Base-by-base conservation (phyloP, 106 monocot species). In the Xerophyta viscosa region DNA sequence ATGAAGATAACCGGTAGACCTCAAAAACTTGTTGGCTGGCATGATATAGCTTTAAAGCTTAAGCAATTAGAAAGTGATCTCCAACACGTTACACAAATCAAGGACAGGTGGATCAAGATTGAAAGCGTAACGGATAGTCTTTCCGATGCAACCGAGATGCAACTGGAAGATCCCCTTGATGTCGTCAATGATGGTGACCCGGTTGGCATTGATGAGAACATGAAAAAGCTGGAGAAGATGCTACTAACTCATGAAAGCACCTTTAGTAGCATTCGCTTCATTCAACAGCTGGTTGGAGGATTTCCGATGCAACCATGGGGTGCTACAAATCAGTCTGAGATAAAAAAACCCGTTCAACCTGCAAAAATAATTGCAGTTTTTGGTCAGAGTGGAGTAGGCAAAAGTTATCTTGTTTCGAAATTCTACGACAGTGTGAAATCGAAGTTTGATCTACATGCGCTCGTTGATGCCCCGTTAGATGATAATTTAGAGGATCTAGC, bases 331-430 rank as follows among this genome's bases (percentile, higher is more conserved):
- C n/a, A n/a, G n/a, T n/a, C n/a, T n/a, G n/a, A n/a, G n/a, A n/a
- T n/a, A n/a, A n/a, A n/a, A n/a, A n/a, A n/a, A n/a, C n/a, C n/a
- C n/a, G n/a, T n/a, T n/a, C n/a, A n/a, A n/a, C n/a, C n/a, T n/a
- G n/a, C n/a, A n/a, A n/a, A n/a, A 10, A 31, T 46, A 3, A 51
- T 74, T 31, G 42, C 74, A 39, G 36, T 80, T n/a, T 69, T 58
- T 60, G 79, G 79, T 27, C 70, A 70, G 65, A 69, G 64, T 0
- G 79, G 79, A 41, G 9, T 74, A 11, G 79, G 79, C 2, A 80
- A 80, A 53, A 80, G 69, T 9, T 61, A 67, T 7, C 57, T 80
- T 8, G 70, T 70, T 33, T 37, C 46, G 12, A 45, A 66, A 31
- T 37, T 80, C 8, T 80, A 62, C 29, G 61, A 60, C 24, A 57